These are phyloP conservation scores for Pachyrhizus erosus DNA, from an alignment of 306 rosid species.

Conservation along the genomic window DNA sequence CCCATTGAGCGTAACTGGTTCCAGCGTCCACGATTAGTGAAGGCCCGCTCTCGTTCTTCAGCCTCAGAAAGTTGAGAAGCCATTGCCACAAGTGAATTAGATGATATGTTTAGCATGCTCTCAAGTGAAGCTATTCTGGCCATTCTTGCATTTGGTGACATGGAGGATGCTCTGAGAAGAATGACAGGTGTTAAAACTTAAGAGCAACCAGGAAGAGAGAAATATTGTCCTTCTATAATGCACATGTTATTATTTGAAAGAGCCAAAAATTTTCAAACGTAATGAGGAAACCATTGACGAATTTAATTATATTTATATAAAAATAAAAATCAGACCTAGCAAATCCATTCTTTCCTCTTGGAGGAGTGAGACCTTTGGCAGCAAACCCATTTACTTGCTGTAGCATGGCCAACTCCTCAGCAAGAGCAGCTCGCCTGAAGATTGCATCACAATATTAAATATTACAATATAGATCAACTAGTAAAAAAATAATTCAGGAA, in stretches of 20 bases:
- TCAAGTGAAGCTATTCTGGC: slow-evolving; percentile 91
- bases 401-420: slow-evolving; percentile 89
- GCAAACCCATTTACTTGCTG: slow-evolving; percentile 86
- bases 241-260: slow-evolving; percentile 14
- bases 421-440: slow-evolving; percentile 91
- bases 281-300: not conserved
- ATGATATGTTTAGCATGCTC: slow-evolving; percentile 90
- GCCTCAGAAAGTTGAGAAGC: slow-evolving; percentile 99
- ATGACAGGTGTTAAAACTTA: slow-evolving; percentile 46
- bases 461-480: slow-evolving; percentile 26
- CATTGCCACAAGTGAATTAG: slow-evolving; percentile 97
- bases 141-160: slow-evolving; percentile 94
- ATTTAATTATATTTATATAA: slow-evolving; percentile 20
- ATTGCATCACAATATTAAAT: slow-evolving; percentile 35
- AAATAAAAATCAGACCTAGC: slow-evolving; percentile 63
- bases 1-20: slow-evolving; percentile 97
- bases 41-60: slow-evolving; percentile 93
- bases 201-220: slow-evolving; percentile 35
- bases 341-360: slow-evolving; percentile 89
- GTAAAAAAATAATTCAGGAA: slow-evolving; percentile 7
- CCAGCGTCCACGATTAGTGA: slow-evolving; percentile 93
- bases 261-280: not conserved
- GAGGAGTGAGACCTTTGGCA: slow-evolving; percentile 89
- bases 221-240: slow-evolving; percentile 31
- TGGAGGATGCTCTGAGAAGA: slow-evolving; percentile 77